Base-by-base conservation (phyloP, 345 rosid genomes). In the Salix koriyanagi region DNA sequence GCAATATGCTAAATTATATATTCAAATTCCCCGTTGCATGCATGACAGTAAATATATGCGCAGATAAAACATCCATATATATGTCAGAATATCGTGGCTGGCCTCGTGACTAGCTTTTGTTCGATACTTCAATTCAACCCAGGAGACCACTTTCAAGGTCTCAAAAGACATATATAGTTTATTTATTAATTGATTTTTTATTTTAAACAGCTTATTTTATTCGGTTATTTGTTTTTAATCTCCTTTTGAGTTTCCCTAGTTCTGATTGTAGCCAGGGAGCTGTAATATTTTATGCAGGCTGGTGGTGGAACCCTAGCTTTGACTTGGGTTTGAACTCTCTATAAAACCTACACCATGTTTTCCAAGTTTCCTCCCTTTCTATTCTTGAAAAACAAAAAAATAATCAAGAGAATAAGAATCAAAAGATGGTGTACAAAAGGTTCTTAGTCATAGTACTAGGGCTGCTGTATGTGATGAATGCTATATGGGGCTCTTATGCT, bases 271-370 rank as follows among this genome's bases (percentile, higher is more conserved):
- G 70, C 41, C 70, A 69, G 82, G 30, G n/a, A 54, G 36, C 54
- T 70, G 58, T 28, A 82, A 68, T 81, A 82, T 80, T 79, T 80
- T 77, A 66, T 79, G 28, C 4, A n/a, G 32, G 61, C 28, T 28
- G 56, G 67, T 77, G 82, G 74, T 61, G 80, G 75, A 85, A 81
- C 85, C 81, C 83, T 87, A 79, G 83, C 83, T 83, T 83, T 77
- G 81, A 79, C 86, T 80, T 76, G 74, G 75, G 79, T 85, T 82
- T 87, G 79, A 72, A 69, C 58, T 66, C 83, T 80, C 81, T 87
- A 87, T 85, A 85, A 77, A 82, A 75, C 80, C 83, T 73, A 23
- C 80, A 6, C 19, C 25, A 76, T 25, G 58, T 30, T 72, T 73
- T 68, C 42, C 82, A 64, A 64, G 23, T 61, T 72, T 81, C 80